Evolutionary conservation across 441 rosid genomes (phyloP).

Genomic region (Corymbia citriodora): DNA sequence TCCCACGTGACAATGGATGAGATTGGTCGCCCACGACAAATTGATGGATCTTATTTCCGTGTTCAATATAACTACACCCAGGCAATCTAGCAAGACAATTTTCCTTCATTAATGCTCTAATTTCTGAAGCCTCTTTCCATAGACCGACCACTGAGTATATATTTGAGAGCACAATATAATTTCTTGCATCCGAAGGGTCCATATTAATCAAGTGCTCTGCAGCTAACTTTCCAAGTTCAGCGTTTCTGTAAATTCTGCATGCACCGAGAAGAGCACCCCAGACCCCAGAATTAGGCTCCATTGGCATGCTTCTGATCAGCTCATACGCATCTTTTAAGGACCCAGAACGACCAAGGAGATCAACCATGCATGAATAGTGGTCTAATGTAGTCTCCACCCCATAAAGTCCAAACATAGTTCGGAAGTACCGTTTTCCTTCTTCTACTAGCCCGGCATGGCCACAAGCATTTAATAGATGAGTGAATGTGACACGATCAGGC

Average conservation of each 20-base stretch:
- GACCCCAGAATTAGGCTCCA: conserved; percentile 44
- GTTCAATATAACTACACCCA: conserved; percentile 41
- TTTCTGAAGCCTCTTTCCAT: conserved; percentile 39
- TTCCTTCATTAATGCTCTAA: conserved; percentile 34
- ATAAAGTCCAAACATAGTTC: conserved; percentile 28
- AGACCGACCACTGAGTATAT: conserved; percentile 42
- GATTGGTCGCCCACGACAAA: conserved; percentile 47
- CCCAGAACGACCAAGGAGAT: conserved; percentile 50
- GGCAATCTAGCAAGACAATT: conserved; percentile 29
- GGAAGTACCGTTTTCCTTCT: conserved; percentile 43
- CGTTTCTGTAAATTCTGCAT: conserved; percentile 32
- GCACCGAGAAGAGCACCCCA: conserved; percentile 60
- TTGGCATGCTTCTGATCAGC: conserved; percentile 36
- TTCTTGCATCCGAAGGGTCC: conserved; percentile 36
- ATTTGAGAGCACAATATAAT: conserved; percentile 46
- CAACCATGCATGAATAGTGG: conserved; percentile 52
- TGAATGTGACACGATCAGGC: conserved; percentile 60
- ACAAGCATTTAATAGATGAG: conserved; percentile 51
- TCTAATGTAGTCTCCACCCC: conserved; percentile 30
- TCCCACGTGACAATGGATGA: conserved; percentile 30
- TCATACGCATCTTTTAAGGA: conserved; percentile 31
- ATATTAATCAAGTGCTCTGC: conserved; percentile 35
- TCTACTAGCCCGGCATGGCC: conserved; percentile 47
- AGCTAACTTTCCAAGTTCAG: conserved; percentile 29
- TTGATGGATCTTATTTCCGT: conserved; percentile 23